Evolutionary conservation across 208 protist species (phyloP).

Genomic region (Tritrichomonas foetus): DNA sequence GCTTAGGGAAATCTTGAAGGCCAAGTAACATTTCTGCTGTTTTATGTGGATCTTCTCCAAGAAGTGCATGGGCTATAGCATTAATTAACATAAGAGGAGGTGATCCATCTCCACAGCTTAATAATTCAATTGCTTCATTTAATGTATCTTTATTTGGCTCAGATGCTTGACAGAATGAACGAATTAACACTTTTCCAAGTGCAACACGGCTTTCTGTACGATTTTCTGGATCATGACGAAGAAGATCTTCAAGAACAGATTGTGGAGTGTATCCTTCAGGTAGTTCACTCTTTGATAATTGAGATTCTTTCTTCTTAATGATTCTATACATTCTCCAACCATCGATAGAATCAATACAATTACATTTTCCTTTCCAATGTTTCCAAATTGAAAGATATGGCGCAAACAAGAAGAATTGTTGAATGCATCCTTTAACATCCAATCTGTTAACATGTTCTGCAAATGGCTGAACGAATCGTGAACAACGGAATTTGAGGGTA

Average conservation of each 20-base stretch:
- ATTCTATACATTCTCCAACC: slow-evolving; percentile 18
- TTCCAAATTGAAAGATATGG: background rate
- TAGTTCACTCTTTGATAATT: background rate
- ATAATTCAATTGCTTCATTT: background rate
- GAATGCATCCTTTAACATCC: background rate
- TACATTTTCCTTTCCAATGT: background rate
- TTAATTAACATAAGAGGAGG: background rate
- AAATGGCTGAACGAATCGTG: background rate
- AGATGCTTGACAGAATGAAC: background rate
- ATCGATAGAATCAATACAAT: background rate
- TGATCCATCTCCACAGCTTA: background rate
- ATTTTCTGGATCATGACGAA: slow-evolving; percentile 3
- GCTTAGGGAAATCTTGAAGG: background rate
- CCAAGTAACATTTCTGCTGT: background rate
- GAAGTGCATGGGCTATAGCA: background rate
- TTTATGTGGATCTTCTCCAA: background rate
- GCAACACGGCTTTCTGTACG: background rate
- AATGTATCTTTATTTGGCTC: background rate
- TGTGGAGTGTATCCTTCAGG: background rate
- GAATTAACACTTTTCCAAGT: background rate
- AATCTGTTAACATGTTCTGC: background rate
- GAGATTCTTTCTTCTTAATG: background rate
- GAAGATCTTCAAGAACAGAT: background rate
- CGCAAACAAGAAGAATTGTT: background rate
- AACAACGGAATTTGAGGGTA: background rate